A percentile compares a stretch with the other conserved stretches of the same genome.
These are phyloP conservation scores for Acanthamoeba rhysodes DNA, from an alignment of 208 protist species.

Conservation along the genomic window DNA sequence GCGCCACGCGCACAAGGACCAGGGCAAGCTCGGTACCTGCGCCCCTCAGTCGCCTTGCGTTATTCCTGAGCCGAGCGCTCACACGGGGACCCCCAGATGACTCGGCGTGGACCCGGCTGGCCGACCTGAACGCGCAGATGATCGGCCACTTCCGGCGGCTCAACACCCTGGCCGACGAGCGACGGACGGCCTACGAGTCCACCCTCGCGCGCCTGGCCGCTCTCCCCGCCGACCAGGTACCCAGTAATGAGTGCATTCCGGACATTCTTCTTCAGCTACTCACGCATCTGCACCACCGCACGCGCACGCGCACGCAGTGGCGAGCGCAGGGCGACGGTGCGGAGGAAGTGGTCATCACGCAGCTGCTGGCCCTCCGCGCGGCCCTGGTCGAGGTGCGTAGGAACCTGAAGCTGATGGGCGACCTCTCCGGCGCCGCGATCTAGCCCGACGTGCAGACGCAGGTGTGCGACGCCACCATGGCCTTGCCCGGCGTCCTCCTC, in stretches of 20 bases:
- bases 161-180: not conserved
- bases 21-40: not conserved
- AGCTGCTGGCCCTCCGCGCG: not conserved
- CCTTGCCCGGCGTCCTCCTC: slow-evolving; percentile 93
- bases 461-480: slow-evolving; percentile 92
- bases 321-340: no score
- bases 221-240: not conserved
- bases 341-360: not conserved
- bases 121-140: not conserved
- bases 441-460: slow-evolving; percentile 92
- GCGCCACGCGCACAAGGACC: slow-evolving; percentile 84
- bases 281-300: not conserved
- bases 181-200: not conserved
- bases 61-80: no score
- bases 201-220: not conserved
- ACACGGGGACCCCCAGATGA: no score
- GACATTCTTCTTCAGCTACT: not conserved
- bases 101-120: slow-evolving; percentile 12
- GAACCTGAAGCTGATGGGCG: slow-evolving; percentile 89
- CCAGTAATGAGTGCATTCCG: not conserved
- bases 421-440: slow-evolving; percentile 91
- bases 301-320: not conserved
- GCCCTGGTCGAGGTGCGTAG: slow-evolving; percentile 63
- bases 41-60: no score
- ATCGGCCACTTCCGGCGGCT: slow-evolving; percentile 5